Percentiles rank a stretch among this genome's conserved stretches.
Evolutionary conservation across 2,329 filamentous ascomycete genomes (phyloP).

Genomic region (Teratosphaeria pseudoeucalypti): DNA sequence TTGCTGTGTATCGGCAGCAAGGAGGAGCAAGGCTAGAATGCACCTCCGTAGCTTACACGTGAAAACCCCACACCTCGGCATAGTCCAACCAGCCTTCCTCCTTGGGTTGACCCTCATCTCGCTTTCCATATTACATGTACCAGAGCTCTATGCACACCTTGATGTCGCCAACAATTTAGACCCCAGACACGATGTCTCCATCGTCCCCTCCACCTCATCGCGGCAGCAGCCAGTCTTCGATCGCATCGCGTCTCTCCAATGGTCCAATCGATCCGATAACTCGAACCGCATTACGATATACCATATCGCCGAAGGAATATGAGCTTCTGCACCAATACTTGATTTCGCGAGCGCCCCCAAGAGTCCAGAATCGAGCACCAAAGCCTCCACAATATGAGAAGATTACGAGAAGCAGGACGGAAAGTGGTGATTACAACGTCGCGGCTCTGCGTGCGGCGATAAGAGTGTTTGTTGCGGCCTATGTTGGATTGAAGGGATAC

Average conservation of each 20-base stretch:
- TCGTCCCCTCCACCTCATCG: background rate
- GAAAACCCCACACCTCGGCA: background rate
- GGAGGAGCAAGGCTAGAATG: background rate
- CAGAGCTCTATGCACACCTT: background rate
- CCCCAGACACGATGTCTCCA: background rate
- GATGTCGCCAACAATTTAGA: background rate
- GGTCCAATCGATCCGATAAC: conserved; percentile 55
- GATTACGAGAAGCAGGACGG: conserved; percentile 26
- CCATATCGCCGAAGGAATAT: conserved; percentile 74
- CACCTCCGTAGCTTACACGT: background rate
- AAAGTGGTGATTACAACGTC: conserved; percentile 34
- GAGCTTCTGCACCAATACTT: conserved; percentile 74
- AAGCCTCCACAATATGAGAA: conserved; percentile 42
- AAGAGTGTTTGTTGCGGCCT: conserved; percentile 34
- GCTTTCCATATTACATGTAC: background rate
- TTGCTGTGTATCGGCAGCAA: no score
- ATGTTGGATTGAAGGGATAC: conserved; percentile 37
- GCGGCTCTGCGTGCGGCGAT: conserved; percentile 37
- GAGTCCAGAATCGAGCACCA: conserved; percentile 43
- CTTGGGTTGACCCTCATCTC: background rate
- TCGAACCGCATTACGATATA: conserved; percentile 78
- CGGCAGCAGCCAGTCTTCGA: background rate
- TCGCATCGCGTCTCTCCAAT: background rate
- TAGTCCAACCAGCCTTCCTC: background rate
- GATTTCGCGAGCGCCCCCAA: conserved; percentile 56